Percentiles rank a stretch among this genome's conserved stretches.
phyloP scores from a whole-genome alignment of 139 green algal genomes.

The Tetraselmis striata region DNA sequence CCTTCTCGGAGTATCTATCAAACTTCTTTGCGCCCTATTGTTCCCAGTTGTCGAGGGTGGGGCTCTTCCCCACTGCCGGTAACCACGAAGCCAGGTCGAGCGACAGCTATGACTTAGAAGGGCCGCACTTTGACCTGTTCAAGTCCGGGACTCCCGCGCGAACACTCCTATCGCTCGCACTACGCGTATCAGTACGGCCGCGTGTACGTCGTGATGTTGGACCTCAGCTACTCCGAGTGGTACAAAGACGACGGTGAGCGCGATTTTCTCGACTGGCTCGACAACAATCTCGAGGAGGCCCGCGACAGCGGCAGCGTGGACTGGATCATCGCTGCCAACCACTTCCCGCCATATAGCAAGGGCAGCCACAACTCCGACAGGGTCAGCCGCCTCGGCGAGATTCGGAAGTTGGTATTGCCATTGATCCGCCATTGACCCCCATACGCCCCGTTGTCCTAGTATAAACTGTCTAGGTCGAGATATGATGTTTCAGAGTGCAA shows the following conservation, averaged over 20 bases:
- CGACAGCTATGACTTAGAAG: background rate
- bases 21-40: background rate
- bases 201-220: constrained; percentile 5
- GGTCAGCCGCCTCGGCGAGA: background rate
- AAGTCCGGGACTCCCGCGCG: background rate
- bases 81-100: background rate
- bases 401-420: too few species aligned
- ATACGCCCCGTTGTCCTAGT: too few species aligned
- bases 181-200: constrained; percentile 7
- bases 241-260: background rate
- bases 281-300: background rate
- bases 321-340: constrained; percentile 8
- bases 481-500: too few species aligned
- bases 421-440: too few species aligned
- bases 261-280: background rate
- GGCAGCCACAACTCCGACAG: constrained; percentile 7
- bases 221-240: constrained; percentile 4
- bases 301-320: background rate
- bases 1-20: constrained; percentile 1
- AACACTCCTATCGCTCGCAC: background rate
- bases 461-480: too few species aligned
- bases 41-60: background rate
- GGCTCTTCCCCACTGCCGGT: constrained; percentile 2
- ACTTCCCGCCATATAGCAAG: constrained; percentile 12
- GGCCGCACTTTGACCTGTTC: background rate